phyloP scores from a whole-genome alignment of 306 rosid genomes.

The Cicer chorassanicum region DNA sequence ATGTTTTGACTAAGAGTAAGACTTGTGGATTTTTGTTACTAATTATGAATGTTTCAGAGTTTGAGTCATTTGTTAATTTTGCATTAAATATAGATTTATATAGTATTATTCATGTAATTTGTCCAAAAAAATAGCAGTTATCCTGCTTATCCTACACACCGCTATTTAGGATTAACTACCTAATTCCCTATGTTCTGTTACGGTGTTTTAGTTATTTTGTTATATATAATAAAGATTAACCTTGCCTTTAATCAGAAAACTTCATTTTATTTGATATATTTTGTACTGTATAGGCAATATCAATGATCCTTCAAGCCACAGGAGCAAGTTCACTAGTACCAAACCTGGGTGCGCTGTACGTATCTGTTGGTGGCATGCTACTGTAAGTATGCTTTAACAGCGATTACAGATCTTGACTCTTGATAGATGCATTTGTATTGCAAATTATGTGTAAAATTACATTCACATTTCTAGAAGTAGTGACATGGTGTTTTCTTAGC shows the following conservation, averaged over 20 bases:
- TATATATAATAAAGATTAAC: not conserved
- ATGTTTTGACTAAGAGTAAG: too few species aligned
- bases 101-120: too few species aligned
- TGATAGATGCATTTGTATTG: conserved; percentile 38
- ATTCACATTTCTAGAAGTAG: conserved; percentile 15
- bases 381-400: conserved; percentile 65
- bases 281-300: conserved; percentile 57
- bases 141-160: too few species aligned
- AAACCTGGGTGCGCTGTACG: conserved; percentile 59
- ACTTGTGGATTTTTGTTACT: too few species aligned
- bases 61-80: too few species aligned
- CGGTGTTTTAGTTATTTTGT: conserved; percentile 22
- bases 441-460: conserved; percentile 9
- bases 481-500: conserved; percentile 7
- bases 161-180: too few species aligned
- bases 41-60: too few species aligned
- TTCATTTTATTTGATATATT: conserved; percentile 18
- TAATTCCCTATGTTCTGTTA: conserved; percentile 1
- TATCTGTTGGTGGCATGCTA: conserved; percentile 93
- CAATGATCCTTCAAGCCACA: conserved; percentile 78
- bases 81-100: too few species aligned
- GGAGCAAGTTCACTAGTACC: conserved; percentile 70
- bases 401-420: conserved; percentile 32
- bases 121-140: too few species aligned
- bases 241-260: conserved; percentile 16